These are phyloP conservation scores for Arthrobotrys entomopaga DNA, from an alignment of 2,329 filamentous ascomycete genomes.

Conservation along the genomic window DNA sequence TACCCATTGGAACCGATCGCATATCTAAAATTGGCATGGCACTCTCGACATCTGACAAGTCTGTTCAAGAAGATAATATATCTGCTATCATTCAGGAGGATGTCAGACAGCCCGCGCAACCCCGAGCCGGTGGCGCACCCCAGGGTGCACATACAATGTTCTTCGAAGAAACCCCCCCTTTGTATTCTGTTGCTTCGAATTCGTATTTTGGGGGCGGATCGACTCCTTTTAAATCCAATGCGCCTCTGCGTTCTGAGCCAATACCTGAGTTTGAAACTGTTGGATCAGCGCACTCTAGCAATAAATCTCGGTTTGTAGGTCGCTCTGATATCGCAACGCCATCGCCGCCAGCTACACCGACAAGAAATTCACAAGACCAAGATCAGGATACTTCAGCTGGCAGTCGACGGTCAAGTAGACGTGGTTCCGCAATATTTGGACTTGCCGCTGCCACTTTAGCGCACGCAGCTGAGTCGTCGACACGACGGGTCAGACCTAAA, in stretches of 20 bases:
- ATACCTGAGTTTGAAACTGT: slow-evolving; percentile 35
- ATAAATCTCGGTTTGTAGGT: slow-evolving; percentile 44
- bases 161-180: slow-evolving; percentile 51
- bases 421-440: slow-evolving; percentile 52
- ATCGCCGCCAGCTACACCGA: slow-evolving; percentile 47
- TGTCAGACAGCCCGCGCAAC: slow-evolving; percentile 18
- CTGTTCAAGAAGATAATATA: slow-evolving; percentile 50
- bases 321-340: slow-evolving; percentile 53
- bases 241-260: slow-evolving; percentile 14
- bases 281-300: slow-evolving; percentile 40
- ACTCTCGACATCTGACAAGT: slow-evolving; percentile 50
- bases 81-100: slow-evolving; percentile 40
- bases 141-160: slow-evolving; percentile 36
- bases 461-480: slow-evolving; percentile 8
- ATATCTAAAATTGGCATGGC: slow-evolving; percentile 54
- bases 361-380: slow-evolving; percentile 34
- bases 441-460: slow-evolving; percentile 43
- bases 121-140: slow-evolving; percentile 6
- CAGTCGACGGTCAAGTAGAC: slow-evolving; percentile 46
- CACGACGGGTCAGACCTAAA: slow-evolving; percentile 33
- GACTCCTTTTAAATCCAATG: slow-evolving; percentile 5
- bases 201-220: slow-evolving; percentile 29
- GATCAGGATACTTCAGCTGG: slow-evolving; percentile 45
- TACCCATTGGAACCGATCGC: slow-evolving; percentile 17
- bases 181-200: slow-evolving; percentile 33